Conservation (phyloP, 2,329 filamentous ascomycete genomes). For the Sclerotinia trifoliorum region DNA sequence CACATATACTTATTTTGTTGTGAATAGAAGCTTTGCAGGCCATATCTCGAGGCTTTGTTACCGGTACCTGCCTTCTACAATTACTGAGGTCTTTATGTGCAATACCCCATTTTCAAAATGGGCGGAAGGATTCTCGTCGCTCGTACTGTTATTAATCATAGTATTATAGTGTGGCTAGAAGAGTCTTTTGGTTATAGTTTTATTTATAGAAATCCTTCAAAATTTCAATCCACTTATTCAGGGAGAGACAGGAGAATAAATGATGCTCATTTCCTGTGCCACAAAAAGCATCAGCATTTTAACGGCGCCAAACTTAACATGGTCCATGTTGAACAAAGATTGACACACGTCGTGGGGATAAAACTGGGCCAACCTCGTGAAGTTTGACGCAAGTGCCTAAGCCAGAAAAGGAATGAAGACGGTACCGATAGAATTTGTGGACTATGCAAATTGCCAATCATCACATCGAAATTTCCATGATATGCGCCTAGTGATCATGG, state of each 20-base stretch:
- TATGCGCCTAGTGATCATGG: background rate
- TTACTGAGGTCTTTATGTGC: no score
- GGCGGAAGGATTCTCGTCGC: no score
- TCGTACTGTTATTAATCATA: background rate
- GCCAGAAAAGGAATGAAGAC: background rate
- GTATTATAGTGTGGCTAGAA: background rate
- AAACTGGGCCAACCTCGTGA: background rate
- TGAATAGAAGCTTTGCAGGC: no score
- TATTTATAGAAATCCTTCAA: background rate
- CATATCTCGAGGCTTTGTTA: no score
- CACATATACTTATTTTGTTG: no score
- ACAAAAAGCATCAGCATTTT: background rate
- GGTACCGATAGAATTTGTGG: background rate
- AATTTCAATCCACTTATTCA: background rate
- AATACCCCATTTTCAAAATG: no score
- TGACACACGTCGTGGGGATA: background rate
- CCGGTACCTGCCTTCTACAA: no score
- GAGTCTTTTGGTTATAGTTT: no score
- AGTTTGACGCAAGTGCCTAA: background rate
- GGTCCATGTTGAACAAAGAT: no score
- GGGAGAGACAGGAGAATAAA: background rate
- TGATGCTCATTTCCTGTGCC: background rate
- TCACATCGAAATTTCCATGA: background rate
- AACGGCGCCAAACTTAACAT: background rate
- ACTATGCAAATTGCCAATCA: background rate